phyloP scores from a whole-genome alignment of 2,329 filamentous ascomycete genomes.

The Fusarium paranaense region DNA sequence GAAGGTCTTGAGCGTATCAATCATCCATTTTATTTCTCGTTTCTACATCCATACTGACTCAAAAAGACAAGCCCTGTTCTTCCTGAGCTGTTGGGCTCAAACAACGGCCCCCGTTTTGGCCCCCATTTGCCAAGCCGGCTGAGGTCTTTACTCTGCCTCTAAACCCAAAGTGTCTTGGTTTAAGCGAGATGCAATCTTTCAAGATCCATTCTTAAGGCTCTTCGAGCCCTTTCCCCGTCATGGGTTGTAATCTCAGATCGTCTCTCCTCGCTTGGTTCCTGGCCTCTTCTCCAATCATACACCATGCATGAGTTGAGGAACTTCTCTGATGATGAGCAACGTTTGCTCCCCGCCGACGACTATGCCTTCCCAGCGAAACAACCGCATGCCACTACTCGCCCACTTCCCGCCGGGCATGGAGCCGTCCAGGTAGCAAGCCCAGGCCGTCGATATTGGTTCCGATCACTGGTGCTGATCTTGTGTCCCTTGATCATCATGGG shows the following conservation, averaged over 20 bases:
- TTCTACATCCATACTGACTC: fast-evolving
- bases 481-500: background rate
- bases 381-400: background rate
- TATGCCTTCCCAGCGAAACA: background rate
- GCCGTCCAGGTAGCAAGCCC: background rate
- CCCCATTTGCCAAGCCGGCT: background rate
- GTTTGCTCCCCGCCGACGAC: background rate
- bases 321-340: background rate
- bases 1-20: fast-evolving
- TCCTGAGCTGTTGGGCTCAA: background rate
- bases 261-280: background rate
- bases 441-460: background rate
- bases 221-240: background rate
- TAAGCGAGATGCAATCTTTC: background rate
- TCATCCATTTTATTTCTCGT: background rate
- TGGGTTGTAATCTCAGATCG: background rate
- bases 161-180: background rate
- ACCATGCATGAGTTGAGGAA: background rate
- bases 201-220: background rate
- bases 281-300: background rate
- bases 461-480: background rate
- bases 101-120: background rate
- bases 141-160: background rate
- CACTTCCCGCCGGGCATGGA: background rate
- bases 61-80: fast-evolving